Base-by-base conservation (phyloP, 2,329 filamentous ascomycete genomes). In the Diaporthe vexans region DNA sequence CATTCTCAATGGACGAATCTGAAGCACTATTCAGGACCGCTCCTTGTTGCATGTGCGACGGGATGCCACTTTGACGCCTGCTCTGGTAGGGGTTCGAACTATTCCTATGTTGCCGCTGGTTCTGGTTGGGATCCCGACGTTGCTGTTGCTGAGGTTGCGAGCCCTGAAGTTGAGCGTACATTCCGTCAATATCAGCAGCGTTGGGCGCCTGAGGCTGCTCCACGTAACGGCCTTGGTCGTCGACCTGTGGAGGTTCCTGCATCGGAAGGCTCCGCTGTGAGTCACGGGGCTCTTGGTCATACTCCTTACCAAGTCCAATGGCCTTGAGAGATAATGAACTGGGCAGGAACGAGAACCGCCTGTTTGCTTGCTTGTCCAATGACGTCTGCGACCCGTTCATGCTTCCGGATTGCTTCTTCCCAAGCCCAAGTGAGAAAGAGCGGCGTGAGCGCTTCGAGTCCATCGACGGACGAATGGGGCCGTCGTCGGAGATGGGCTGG, bases 281-380 rank as follows among this genome's bases (percentile, higher is more conserved):
- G 78, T 86, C 81, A 75, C 85, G 79, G 79, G 87, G 81, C 71
- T 87, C 81, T 72, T 87, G 78, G 76, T 86, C 79, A 78, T 88
- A 81, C 67, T 92, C 86, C 83, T 89, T 88, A 79, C 89, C 83
- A 77, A 92, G 83, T 10, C 90, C 90, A 76, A 94, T 91, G 0
- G 89, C 87, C 80, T 91, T 93, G 78, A 93, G 83, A 4, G 91
- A 92, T 78, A 93, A 91, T 0, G 88, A 89, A 3, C 86, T 84
- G 4, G 91, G 91, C 48, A 95, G 87, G 35, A 95, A 86, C 17
- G 93, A 95, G 81, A 95, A 95, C 52, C 94, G 89, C 74, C 91
- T 88, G 43, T 65, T 74, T 40, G 86, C 84, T 61, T 86, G 87
- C 83, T 88, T 91, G 83, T 93, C 88, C 74, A 86, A 81, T 78